Conservation (phyloP, 2,329 filamentous ascomycete genomes). For the Blumeria hordei region DNA sequence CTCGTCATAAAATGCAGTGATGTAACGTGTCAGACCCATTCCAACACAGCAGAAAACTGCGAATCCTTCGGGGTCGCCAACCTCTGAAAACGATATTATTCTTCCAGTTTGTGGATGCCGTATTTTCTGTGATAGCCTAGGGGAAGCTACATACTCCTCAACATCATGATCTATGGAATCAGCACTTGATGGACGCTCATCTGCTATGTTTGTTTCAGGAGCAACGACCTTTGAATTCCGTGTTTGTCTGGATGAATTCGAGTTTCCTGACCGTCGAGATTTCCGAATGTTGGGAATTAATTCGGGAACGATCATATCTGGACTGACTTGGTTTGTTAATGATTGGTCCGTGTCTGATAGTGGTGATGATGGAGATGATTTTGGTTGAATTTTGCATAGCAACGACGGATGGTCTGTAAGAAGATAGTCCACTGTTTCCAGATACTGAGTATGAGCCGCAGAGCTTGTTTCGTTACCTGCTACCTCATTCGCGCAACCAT, state of each 20-base stretch:
- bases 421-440: too few relatives aligned
- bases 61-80: conserved; percentile 74
- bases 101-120: conserved; percentile 66
- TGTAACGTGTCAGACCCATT: conserved; percentile 89
- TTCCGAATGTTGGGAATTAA: too few relatives aligned
- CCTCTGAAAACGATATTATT: conserved; percentile 85
- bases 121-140: conserved; percentile 71
- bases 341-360: too few relatives aligned
- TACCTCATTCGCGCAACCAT: too few relatives aligned
- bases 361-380: too few relatives aligned
- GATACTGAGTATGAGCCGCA: too few relatives aligned
- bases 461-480: too few relatives aligned
- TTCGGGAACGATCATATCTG: too few relatives aligned
- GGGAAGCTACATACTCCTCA: conserved; percentile 58
- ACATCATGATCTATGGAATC: conserved; percentile 83
- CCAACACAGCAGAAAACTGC: conserved; percentile 93
- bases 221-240: not conserved
- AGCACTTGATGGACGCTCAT: conserved; percentile 52
- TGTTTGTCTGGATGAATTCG: not conserved
- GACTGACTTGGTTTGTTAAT: too few relatives aligned
- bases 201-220: conserved; percentile 17
- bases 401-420: too few relatives aligned
- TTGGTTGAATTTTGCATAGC: too few relatives aligned
- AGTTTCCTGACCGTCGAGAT: not conserved
- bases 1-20: conserved; percentile 95